A percentile compares a stretch with the other conserved stretches of the same genome.
Evolutionary conservation across 2,329 filamentous ascomycete genomes (phyloP).

Genomic region (Hypoxylon sp.): DNA sequence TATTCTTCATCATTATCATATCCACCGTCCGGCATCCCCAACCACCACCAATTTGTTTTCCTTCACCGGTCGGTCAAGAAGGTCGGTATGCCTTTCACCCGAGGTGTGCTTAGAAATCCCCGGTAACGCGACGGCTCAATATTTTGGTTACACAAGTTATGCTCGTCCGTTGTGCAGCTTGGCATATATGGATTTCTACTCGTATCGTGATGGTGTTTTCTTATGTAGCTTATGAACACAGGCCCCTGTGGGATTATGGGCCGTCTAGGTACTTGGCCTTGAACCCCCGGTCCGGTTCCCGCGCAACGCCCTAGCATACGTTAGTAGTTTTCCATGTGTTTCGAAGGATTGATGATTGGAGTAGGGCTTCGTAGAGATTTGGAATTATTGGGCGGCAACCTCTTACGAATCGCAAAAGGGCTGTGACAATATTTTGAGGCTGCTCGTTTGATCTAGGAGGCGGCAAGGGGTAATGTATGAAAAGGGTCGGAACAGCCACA

Average conservation of each 20-base stretch:
- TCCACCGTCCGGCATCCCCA: too few relatives aligned
- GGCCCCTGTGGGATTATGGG: slow-evolving; percentile 29
- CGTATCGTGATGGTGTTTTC: slow-evolving; percentile 18
- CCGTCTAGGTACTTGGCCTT: slow-evolving; percentile 35
- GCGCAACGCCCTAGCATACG: slow-evolving; percentile 34
- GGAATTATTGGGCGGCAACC: slow-evolving; percentile 16
- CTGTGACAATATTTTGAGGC: slow-evolving; percentile 17
- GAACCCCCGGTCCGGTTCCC: slow-evolving; percentile 37
- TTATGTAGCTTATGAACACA: slow-evolving; percentile 17
- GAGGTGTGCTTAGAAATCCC: slow-evolving; percentile 27
- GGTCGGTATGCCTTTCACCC: slow-evolving; percentile 17
- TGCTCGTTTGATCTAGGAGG: slow-evolving; percentile 11
- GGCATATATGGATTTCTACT: too few relatives aligned
- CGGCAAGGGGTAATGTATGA: slow-evolving; percentile 14
- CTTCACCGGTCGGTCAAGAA: slow-evolving; percentile 20
- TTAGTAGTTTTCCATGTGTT: slow-evolving; percentile 34
- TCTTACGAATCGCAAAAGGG: slow-evolving; percentile 4
- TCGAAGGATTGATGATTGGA: slow-evolving; percentile 32
- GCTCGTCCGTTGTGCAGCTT: slow-evolving; percentile 7
- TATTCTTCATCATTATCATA: too few relatives aligned
- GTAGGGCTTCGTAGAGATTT: slow-evolving; percentile 20
- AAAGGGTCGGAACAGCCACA: neutral
- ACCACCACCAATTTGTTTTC: slow-evolving; percentile 8
- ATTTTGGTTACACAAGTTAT: slow-evolving; percentile 17
- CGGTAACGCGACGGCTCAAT: slow-evolving; percentile 15